Evolutionary conservation across 2,329 filamentous ascomycete species (phyloP).

Genomic region (Penicillium sp.): DNA sequence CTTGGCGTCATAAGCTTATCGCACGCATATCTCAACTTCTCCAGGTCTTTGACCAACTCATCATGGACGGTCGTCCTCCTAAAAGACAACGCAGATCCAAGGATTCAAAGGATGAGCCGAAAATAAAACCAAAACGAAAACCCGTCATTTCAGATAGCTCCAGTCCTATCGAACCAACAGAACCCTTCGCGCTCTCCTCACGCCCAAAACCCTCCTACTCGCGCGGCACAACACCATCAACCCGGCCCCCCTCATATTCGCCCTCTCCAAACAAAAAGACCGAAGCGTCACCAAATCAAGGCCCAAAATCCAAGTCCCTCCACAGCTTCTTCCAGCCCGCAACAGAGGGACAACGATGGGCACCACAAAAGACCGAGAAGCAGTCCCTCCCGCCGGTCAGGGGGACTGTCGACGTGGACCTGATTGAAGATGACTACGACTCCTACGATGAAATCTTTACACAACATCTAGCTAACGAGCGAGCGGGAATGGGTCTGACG

Average conservation of each 20-base stretch:
- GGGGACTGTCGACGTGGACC: constrained; percentile 28
- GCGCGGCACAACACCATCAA: constrained; percentile 2
- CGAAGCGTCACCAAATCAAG: constrained; percentile 5
- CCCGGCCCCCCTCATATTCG: constrained; percentile 20
- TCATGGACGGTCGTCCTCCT: constrained; percentile 30
- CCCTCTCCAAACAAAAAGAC: constrained; percentile 28
- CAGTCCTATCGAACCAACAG: constrained; percentile 5
- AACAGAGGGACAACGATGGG: constrained; percentile 36
- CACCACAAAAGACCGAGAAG: constrained; percentile 22
- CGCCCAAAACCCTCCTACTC: constrained; percentile 11
- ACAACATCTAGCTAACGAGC: constrained; percentile 25
- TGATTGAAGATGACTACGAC: constrained; percentile 37
- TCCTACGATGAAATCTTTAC: constrained; percentile 33
- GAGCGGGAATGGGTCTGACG: constrained; percentile 1
- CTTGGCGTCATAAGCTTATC: constrained; percentile 18
- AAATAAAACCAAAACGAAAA: neutral
- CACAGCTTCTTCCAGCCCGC: constrained; percentile 36
- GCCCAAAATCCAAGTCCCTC: constrained; percentile 28
- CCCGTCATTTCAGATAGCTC: neutral
- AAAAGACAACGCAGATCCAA: constrained; percentile 33
- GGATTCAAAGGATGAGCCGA: constrained; percentile 9
- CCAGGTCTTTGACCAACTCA: constrained; percentile 4
- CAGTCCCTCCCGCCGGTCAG: constrained; percentile 6
- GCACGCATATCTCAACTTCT: constrained; percentile 11
- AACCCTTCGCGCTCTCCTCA: constrained; percentile 10